These are phyloP conservation scores for Anaeromyces robustus DNA, from an alignment of 192 early-diverging fungal genomes.

Conservation along the genomic window DNA sequence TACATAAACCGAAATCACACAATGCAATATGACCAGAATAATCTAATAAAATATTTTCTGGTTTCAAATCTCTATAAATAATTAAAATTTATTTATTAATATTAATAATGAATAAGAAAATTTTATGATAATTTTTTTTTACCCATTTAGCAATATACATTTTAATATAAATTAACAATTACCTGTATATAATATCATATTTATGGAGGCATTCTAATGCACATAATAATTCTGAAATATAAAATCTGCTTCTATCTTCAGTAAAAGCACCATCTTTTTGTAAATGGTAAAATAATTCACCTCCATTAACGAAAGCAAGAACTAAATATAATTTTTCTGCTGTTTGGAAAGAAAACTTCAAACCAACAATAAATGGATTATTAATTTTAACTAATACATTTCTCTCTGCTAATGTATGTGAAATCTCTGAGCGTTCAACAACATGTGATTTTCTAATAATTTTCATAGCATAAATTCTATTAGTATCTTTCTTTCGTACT, in stretches of 20 bases:
- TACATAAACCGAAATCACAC: conserved; percentile 88
- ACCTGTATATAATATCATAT: conserved; percentile 70
- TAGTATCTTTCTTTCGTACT: conserved; percentile 79
- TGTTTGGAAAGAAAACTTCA: conserved; percentile 54
- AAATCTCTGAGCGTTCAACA: conserved; percentile 79
- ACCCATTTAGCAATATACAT: no score
- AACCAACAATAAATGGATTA: conserved; percentile 43
- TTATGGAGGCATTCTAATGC: conserved; percentile 87
- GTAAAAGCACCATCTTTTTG: conserved; percentile 5
- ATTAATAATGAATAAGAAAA: no score
- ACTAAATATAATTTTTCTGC: conserved; percentile 91
- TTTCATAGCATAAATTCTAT: conserved; percentile 96
- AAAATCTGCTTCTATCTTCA: conserved; percentile 20
- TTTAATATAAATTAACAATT: not conserved
- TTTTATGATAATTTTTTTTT: no score
- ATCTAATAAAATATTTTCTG: conserved; percentile 89
- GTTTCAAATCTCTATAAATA: conserved; percentile 66
- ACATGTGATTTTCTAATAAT: conserved; percentile 86
- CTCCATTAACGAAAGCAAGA: conserved; percentile 88
- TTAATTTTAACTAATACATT: conserved; percentile 78
- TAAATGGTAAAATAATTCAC: conserved; percentile 47
- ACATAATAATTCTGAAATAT: conserved; percentile 78
- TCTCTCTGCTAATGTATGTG: conserved; percentile 85
- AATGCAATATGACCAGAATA: conserved; percentile 86
- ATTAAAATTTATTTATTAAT: conserved; percentile 1